Evolutionary conservation across 129 eudicot species (phyloP), one percentile per base, ranked within the genome.

Genomic region (Flaveria trinervia): DNA sequence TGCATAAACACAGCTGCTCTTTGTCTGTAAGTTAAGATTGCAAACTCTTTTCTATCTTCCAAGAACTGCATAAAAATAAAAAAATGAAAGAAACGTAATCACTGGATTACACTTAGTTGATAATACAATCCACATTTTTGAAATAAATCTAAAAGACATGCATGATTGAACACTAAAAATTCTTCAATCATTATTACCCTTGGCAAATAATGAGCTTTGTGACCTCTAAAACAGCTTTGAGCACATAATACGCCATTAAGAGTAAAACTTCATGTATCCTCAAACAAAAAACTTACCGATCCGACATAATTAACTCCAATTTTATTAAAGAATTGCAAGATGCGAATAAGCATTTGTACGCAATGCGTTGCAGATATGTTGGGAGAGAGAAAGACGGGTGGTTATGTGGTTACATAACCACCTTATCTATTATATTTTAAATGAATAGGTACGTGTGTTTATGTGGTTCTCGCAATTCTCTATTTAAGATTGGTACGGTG

Each of bases 201-300:
- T 10, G 81, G 75, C 65, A 76, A 43, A 70, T 79, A 72, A 48
- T 94, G 92, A 86, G 94, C 94, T 90, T 90, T 86, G 81, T 88
- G 91, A 77, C 98, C 93, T 85, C 98, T 84, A 59, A 89, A 92
- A 74, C 93, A 88, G 80, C 98, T 92, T 80, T 92, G 98, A 20
- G 90, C 94, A 62, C 96, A 90, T 73, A 30, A 30, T 30, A 30
- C 0, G 36, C 36, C 36, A 30, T 30, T 30, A 3, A 30, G 36
- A 30, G 36, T 30, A 30, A 30, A 30, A 30, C 36, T 30, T 30
- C 36, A 3, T 4, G 36, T 30, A 30, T 30, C 36, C 36, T 30
- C 36, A 30, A 30, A 4, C 36, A 3, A 30, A 30, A 30, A 30
- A 30, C 5, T 30, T 30, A 30, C 5, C 36, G 36, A 30, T 30